Percentiles rank a stretch among this genome's conserved stretches.
phyloP scores from a whole-genome alignment of 169 alveolate species.

The Cyclospora cayetanensis region DNA sequence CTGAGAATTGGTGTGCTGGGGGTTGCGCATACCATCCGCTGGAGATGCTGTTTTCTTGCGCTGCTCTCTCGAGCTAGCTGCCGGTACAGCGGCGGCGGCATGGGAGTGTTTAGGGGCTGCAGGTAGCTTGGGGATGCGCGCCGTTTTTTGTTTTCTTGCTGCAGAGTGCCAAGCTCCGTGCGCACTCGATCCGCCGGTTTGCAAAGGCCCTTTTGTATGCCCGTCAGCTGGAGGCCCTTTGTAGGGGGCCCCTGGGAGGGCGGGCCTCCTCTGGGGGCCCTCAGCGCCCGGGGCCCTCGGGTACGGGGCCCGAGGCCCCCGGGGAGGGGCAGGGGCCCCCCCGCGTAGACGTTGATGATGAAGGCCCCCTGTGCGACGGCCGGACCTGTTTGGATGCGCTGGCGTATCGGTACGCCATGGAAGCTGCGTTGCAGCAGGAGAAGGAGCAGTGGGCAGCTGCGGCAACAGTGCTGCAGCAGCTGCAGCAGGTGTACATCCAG shows the following conservation, averaged over 20 bases:
- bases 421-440: slow-evolving; percentile 30
- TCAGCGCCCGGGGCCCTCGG: background rate
- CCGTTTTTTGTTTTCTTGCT: background rate
- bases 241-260: background rate
- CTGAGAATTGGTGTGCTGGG: background rate
- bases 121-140: background rate
- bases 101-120: background rate
- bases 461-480: slow-evolving; percentile 10
- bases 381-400: slow-evolving; percentile 21
- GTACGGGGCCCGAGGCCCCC: background rate
- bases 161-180: slow-evolving; percentile 30
- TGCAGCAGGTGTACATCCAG: slow-evolving; percentile 33
- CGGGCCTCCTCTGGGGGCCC: background rate
- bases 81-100: background rate
- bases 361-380: slow-evolving; percentile 29
- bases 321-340: background rate
- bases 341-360: background rate
- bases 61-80: background rate
- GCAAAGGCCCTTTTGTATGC: slow-evolving; percentile 34
- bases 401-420: slow-evolving; percentile 2
- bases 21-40: background rate
- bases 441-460: slow-evolving; percentile 12
- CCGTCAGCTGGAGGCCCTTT: slow-evolving; percentile 1
- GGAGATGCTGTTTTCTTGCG: too few relatives aligned
- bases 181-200: slow-evolving; percentile 3